These are phyloP conservation scores for Tulasnella sp. DNA, from an alignment of 768 basidiomycete species.

Conservation along the genomic window DNA sequence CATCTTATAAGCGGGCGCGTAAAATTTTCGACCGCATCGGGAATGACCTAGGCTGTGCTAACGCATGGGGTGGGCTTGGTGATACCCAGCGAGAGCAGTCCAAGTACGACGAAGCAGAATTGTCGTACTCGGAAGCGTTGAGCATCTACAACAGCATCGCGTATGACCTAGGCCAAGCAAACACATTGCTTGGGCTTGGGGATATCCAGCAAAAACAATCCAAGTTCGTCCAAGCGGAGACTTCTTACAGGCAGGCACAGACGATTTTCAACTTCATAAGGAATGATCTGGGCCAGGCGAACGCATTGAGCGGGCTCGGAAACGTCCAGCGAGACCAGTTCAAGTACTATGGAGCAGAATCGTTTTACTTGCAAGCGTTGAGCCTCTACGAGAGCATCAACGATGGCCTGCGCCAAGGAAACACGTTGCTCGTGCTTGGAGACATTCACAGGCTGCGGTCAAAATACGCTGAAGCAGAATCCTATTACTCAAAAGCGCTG, in stretches of 20 bases:
- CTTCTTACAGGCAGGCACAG: too few species aligned
- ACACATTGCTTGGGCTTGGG: background rate
- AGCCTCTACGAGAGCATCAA: background rate
- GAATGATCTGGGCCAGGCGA: too few species aligned
- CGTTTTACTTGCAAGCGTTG: background rate
- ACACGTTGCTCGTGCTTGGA: too few species aligned
- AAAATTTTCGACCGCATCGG: background rate
- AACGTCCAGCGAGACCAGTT: background rate
- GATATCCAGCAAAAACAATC: background rate
- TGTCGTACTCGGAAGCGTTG: background rate
- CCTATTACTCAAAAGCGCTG: too few species aligned
- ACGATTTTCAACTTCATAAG: too few species aligned
- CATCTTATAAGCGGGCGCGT: background rate
- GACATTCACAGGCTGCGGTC: too few species aligned
- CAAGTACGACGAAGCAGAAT: background rate
- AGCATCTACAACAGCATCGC: background rate
- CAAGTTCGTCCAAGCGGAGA: background rate
- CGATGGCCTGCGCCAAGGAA: background rate
- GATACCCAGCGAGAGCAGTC: background rate
- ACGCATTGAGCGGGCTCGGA: background rate
- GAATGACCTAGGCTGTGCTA: background rate
- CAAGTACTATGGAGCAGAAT: background rate
- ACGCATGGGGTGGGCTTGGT: background rate
- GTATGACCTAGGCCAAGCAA: background rate
- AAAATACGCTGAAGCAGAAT: too few species aligned